These are phyloP conservation scores for Jasminum sambac DNA, from an alignment of 257 asterid species.

Conservation along the genomic window DNA sequence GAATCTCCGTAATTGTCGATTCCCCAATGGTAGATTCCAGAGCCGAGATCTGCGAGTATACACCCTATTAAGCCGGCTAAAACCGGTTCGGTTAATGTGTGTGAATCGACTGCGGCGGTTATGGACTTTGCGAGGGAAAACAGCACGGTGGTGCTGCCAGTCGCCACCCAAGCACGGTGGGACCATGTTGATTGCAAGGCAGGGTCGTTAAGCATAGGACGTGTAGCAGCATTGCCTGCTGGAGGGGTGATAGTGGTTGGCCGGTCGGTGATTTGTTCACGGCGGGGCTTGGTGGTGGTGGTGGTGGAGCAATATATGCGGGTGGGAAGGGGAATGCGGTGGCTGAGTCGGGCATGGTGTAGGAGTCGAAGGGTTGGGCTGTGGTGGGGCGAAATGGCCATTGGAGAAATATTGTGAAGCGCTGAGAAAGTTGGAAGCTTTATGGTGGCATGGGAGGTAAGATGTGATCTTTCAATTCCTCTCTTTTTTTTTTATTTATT, in stretches of 20 bases:
- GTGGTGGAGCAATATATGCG: slow-evolving; percentile 37
- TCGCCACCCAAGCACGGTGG: slow-evolving; percentile 74
- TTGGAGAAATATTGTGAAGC: slow-evolving; percentile 8
- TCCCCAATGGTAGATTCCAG: slow-evolving; percentile 91
- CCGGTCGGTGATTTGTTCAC: slow-evolving; percentile 8
- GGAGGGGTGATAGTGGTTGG: neutral
- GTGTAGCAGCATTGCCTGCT: neutral
- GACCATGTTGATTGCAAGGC: slow-evolving; percentile 69
- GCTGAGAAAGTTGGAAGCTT: neutral
- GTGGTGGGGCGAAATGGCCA: slow-evolving; percentile 35
- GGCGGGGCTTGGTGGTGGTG: slow-evolving; percentile 27
- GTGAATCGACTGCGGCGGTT: slow-evolving; percentile 38
- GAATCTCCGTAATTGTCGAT: slow-evolving; percentile 81
- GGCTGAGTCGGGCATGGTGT: slow-evolving; percentile 23
- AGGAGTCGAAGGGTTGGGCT: slow-evolving; percentile 25
- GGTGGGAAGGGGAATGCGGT: slow-evolving; percentile 15
- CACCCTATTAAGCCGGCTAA: slow-evolving; percentile 64
- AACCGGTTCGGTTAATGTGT: slow-evolving; percentile 54
- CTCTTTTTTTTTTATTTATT: no score
- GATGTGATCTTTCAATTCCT: no score
- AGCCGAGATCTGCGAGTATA: slow-evolving; percentile 68
- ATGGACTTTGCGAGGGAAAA: slow-evolving; percentile 56
- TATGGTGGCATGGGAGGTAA: no score
- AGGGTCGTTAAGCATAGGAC: slow-evolving; percentile 43
- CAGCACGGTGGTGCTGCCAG: slow-evolving; percentile 75